These are phyloP conservation scores for Clathrospora elynae DNA, from an alignment of 2,329 filamentous ascomycete species.

Conservation along the genomic window DNA sequence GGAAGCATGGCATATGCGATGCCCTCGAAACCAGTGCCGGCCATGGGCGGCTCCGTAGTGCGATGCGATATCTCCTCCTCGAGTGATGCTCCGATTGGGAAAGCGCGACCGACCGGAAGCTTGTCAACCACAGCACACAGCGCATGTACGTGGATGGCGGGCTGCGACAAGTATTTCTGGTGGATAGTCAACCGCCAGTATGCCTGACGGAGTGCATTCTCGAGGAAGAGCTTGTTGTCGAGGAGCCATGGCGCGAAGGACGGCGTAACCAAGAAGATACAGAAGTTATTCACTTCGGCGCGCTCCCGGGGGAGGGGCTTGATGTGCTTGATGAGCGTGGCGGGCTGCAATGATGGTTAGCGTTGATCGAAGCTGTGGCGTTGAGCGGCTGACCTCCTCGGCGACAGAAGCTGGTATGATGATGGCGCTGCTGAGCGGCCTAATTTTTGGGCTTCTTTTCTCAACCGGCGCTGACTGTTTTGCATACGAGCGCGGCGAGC, in stretches of 20 bases:
- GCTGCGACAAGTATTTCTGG: no score
- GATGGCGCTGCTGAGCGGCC: slow-evolving; percentile 28
- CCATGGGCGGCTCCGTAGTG: slow-evolving; percentile 16
- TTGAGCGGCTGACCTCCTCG: slow-evolving; percentile 24
- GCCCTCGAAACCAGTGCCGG: slow-evolving; percentile 41
- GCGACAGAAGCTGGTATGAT: slow-evolving; percentile 36
- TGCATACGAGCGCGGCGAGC: slow-evolving; percentile 18
- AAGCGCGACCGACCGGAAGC: slow-evolving; percentile 32
- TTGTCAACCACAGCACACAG: slow-evolving; percentile 48
- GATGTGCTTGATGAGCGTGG: slow-evolving; percentile 32
- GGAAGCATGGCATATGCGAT: slow-evolving; percentile 38
- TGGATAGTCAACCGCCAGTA: slow-evolving; percentile 10
- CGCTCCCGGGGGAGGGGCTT: slow-evolving; percentile 12
- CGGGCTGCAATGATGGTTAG: slow-evolving; percentile 26
- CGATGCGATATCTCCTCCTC: slow-evolving; percentile 5
- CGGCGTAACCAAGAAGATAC: slow-evolving; percentile 42
- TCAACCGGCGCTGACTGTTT: slow-evolving; percentile 4
- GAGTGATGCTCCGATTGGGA: slow-evolving; percentile 5
- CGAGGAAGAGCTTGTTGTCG: slow-evolving; percentile 33
- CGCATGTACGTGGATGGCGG: slow-evolving; percentile 19
- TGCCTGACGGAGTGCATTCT: slow-evolving; percentile 29
- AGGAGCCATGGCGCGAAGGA: slow-evolving; percentile 41
- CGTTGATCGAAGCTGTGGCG: neutral
- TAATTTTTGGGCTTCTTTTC: neutral
- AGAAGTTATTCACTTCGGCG: slow-evolving; percentile 21